A percentile compares a stretch with the other conserved stretches of the same genome.
Evolutionary conservation across 2,329 filamentous ascomycete species (phyloP).

Genomic region (Thelonectria rubi): DNA sequence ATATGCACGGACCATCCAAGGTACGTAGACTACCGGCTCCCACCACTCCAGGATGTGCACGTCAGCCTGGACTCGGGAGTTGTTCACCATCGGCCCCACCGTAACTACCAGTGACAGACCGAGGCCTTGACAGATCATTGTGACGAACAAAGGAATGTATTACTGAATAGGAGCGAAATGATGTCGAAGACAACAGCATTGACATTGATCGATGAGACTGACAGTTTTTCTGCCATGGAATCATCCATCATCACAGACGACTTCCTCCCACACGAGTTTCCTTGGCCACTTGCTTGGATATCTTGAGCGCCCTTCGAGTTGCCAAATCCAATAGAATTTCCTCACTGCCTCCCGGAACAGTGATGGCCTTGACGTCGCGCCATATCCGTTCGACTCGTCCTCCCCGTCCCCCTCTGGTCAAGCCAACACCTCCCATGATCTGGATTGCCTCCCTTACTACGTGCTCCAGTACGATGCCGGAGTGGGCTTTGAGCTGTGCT

Average conservation of each 20-base stretch:
- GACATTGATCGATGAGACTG: too few relatives aligned
- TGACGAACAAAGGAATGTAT: too few relatives aligned
- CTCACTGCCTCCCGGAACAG: conserved; percentile 19
- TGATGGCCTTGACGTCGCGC: conserved; percentile 23
- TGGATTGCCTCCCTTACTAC: conserved; percentile 17
- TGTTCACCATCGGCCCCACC: too few relatives aligned
- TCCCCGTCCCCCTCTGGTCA: conserved; percentile 15
- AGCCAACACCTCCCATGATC: conserved; percentile 16
- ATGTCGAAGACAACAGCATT: too few relatives aligned
- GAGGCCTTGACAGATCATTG: too few relatives aligned
- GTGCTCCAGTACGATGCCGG: conserved; percentile 15
- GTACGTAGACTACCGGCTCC: too few relatives aligned
- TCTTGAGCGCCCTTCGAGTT: conserved; percentile 13
- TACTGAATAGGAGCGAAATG: too few relatives aligned
- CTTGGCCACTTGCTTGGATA: conserved; percentile 1
- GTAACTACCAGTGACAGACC: too few relatives aligned
- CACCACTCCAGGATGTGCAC: too few relatives aligned
- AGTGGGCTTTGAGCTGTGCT: conserved; percentile 16
- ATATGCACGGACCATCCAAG: background rate
- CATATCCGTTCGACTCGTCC: conserved; percentile 19
- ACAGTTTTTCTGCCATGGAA: too few relatives aligned
- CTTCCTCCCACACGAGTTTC: background rate
- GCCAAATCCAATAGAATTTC: conserved; percentile 20
- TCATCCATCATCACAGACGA: background rate
- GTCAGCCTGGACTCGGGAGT: too few relatives aligned